Evolutionary conservation across 2,329 filamentous ascomycete genomes (phyloP).

Genomic region (Talaromyces marneffei): DNA sequence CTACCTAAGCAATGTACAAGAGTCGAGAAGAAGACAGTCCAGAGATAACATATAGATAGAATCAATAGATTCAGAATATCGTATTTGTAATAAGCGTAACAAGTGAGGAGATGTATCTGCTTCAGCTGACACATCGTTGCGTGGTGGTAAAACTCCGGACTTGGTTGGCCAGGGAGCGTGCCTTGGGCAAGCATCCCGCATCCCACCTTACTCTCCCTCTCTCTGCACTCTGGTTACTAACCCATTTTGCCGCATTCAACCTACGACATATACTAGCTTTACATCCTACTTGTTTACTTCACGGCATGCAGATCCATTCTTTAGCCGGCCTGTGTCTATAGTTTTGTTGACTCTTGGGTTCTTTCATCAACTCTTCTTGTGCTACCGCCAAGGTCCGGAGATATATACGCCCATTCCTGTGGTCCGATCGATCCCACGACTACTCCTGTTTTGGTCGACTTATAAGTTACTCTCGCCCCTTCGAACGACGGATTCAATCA

Average conservation of each 20-base stretch:
- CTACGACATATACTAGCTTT: background rate
- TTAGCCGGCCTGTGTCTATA: background rate
- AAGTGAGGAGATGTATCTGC: background rate
- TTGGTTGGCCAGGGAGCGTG: constrained; percentile 11
- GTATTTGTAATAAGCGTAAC: background rate
- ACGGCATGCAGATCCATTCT: background rate
- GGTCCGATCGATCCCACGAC: background rate
- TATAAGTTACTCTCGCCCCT: background rate
- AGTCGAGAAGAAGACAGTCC: background rate
- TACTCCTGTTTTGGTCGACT: background rate
- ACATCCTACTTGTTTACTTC: background rate
- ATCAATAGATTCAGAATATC: background rate
- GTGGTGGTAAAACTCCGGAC: constrained; percentile 1
- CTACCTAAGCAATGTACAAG: background rate
- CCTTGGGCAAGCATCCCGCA: constrained; percentile 15
- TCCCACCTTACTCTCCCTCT: constrained; percentile 13
- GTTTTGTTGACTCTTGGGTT: background rate
- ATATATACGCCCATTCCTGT: background rate
- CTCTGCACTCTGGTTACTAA: background rate
- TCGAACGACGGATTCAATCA: background rate
- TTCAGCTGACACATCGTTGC: constrained; percentile 7
- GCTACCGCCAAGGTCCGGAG: background rate
- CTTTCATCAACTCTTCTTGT: background rate
- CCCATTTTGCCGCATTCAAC: background rate
- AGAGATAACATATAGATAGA: no score